A percentile compares a stretch with the other conserved stretches of the same genome.
phyloP scores from a whole-genome alignment of 192 early-diverging fungal genomes.

The Linnemannia exigua region DNA sequence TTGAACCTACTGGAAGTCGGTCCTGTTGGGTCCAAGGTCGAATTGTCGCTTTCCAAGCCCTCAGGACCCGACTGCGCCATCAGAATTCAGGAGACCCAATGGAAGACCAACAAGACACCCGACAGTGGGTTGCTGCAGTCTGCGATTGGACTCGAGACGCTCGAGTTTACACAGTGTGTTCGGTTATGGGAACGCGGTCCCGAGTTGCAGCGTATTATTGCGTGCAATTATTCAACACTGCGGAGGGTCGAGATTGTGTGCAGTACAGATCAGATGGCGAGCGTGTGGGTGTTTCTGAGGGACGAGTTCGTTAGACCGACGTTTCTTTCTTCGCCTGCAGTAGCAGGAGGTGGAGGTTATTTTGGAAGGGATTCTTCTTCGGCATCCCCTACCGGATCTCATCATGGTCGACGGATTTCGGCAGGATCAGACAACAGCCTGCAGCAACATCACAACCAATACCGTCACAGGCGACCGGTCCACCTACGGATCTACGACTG shows the following conservation, averaged over 20 bases:
- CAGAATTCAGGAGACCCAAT: conserved; percentile 13
- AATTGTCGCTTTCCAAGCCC: neutral
- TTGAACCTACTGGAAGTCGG: neutral
- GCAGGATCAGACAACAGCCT: neutral
- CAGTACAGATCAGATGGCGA: conserved; percentile 2
- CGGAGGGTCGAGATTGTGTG: conserved; percentile 24
- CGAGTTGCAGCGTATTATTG: conserved; percentile 15
- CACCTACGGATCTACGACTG: conserved; percentile 13
- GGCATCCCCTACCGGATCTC: neutral
- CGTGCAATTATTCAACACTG: conserved; percentile 26
- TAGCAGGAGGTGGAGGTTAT: neutral
- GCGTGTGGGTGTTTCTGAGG: conserved; percentile 15
- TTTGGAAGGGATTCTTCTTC: neutral
- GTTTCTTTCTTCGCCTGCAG: neutral
- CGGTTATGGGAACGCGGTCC: conserved; percentile 16
- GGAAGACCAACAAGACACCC: neutral
- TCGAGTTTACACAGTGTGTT: conserved; percentile 5
- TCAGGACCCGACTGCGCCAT: neutral
- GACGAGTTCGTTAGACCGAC: neutral
- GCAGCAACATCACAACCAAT: neutral
- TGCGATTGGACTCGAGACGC: conserved; percentile 14
- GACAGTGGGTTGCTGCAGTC: neutral
- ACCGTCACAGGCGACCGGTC: neutral
- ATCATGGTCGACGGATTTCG: neutral
- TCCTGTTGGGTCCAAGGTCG: neutral